Percentiles rank a stretch among this genome's conserved stretches.
Conservation (phyloP, 1,284 basidiomycete genomes). For the Ganoderma leucocontextum region DNA sequence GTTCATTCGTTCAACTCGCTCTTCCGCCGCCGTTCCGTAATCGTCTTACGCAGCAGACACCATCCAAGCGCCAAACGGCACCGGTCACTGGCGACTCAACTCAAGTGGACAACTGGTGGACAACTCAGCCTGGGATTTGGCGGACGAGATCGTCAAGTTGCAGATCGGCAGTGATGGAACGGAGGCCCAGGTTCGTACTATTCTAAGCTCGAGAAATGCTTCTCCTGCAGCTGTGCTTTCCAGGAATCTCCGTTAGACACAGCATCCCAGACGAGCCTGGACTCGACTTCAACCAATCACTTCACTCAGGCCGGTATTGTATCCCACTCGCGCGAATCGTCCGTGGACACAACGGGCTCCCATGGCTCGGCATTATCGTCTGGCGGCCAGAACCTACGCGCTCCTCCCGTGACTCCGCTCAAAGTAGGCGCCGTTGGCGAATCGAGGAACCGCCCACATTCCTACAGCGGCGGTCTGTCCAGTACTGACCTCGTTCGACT, state of each 20-base stretch:
- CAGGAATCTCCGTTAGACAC: slow-evolving; percentile 78
- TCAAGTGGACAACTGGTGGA: slow-evolving; percentile 70
- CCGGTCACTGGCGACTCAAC: slow-evolving; percentile 66
- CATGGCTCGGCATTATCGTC: slow-evolving; percentile 63
- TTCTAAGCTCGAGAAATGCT: slow-evolving; percentile 66
- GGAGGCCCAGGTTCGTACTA: slow-evolving; percentile 66
- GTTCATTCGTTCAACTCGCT: slow-evolving; percentile 17
- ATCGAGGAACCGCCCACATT: slow-evolving; percentile 77
- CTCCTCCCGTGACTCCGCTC: slow-evolving; percentile 55
- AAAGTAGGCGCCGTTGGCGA: slow-evolving; percentile 61
- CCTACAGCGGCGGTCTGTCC: slow-evolving; percentile 79
- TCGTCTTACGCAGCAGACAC: slow-evolving; percentile 33
- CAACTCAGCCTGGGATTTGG: slow-evolving; percentile 70
- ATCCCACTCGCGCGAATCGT: slow-evolving; percentile 80
- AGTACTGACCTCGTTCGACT: slow-evolving; percentile 75
- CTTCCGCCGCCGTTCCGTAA: slow-evolving; percentile 11
- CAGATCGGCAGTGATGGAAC: slow-evolving; percentile 67
- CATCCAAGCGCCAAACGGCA: slow-evolving; percentile 36
- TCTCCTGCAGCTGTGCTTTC: slow-evolving; percentile 58
- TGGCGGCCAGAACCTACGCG: slow-evolving; percentile 62
- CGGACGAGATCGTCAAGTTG: slow-evolving; percentile 75
- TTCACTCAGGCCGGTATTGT: slow-evolving; percentile 64
- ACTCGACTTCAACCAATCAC: slow-evolving; percentile 70
- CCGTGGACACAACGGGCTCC: slow-evolving; percentile 70
- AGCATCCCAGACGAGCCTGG: slow-evolving; percentile 71